A percentile compares a stretch with the other conserved stretches of the same genome.
These are phyloP conservation scores for Sonneratia caseolaris DNA, from an alignment of 345 rosid species.

Conservation along the genomic window DNA sequence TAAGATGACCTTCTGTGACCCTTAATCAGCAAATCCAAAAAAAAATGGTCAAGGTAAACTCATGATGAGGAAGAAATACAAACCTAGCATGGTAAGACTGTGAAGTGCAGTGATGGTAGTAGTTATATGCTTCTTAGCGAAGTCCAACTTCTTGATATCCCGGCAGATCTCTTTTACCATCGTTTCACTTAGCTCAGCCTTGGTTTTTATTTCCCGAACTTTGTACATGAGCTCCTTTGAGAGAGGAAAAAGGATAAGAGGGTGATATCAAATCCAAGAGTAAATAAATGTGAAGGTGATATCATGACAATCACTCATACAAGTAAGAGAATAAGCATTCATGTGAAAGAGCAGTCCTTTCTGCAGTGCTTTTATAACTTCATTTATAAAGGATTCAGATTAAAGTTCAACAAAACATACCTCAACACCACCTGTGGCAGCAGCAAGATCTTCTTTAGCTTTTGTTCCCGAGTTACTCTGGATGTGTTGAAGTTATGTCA, in stretches of 20 bases:
- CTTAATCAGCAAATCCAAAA: slow-evolving; percentile 4
- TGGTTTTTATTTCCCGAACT: slow-evolving; percentile 91
- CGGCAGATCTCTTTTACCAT: slow-evolving; percentile 99
- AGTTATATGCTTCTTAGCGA: slow-evolving; percentile 97
- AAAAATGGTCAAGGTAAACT: neutral
- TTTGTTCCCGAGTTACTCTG: slow-evolving; percentile 97
- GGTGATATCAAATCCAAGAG: slow-evolving; percentile 5
- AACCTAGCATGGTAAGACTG: slow-evolving; percentile 97
- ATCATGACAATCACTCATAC: neutral
- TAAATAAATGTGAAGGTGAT: neutral
- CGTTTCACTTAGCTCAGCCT: slow-evolving; percentile 97
- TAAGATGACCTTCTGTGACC: neutral
- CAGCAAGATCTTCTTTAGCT: slow-evolving; percentile 99
- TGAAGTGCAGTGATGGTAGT: slow-evolving; percentile 98
- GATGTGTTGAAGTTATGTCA: slow-evolving; percentile 14
- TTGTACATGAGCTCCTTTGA: slow-evolving; percentile 81
- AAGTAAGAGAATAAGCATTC: neutral
- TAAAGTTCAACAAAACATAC: slow-evolving; percentile 26
- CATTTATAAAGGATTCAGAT: neutral
- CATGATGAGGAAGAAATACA: slow-evolving; percentile 14
- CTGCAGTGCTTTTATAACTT: neutral
- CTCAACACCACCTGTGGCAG: slow-evolving; percentile 94
- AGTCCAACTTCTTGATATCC: slow-evolving; percentile 96
- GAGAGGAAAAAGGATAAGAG: slow-evolving; percentile 10
- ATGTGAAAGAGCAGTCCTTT: neutral